Conservation (phyloP, 2,329 filamentous ascomycete species). For the Fusarium sp. region DNA sequence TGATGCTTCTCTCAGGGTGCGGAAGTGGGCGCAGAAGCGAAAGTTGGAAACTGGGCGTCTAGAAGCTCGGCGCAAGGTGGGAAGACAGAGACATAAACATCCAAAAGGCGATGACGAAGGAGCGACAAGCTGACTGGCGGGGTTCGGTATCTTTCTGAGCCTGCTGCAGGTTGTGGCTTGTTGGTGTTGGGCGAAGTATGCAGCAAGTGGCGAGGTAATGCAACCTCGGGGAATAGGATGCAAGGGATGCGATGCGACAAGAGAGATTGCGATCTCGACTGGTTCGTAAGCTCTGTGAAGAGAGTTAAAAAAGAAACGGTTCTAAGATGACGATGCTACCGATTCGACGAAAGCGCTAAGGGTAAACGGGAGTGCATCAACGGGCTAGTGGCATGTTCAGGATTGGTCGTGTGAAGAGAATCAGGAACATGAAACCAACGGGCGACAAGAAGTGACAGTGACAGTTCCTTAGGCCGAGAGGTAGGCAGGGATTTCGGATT, state of each 20-base stretch:
- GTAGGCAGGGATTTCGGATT: conserved; percentile 9
- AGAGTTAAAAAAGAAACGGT: conserved; percentile 5
- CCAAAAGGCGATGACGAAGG: conserved; percentile 28
- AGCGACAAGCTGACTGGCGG: conserved; percentile 41
- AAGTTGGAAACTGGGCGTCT: conserved; percentile 8
- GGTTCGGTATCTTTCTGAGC: conserved; percentile 33
- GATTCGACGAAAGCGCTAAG: conserved; percentile 20
- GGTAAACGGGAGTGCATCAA: conserved; percentile 37
- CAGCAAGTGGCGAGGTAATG: conserved; percentile 33
- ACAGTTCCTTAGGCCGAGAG: conserved; percentile 1
- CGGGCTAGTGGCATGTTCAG: conserved; percentile 40
- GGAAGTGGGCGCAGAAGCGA: conserved; percentile 29
- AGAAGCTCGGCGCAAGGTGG: conserved; percentile 31
- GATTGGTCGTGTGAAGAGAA: conserved; percentile 28
- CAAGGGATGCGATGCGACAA: conserved; percentile 35
- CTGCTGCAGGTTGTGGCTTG: conserved; percentile 35
- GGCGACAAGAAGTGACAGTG: conserved; percentile 15
- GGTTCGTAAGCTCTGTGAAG: conserved; percentile 3
- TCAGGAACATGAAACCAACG: conserved; percentile 39
- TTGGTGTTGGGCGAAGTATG: conserved; percentile 23
- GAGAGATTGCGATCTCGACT: conserved; percentile 19
- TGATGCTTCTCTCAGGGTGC: conserved; percentile 43
- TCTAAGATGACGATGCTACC: neutral
- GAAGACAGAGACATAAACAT: conserved; percentile 29
- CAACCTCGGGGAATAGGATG: conserved; percentile 22